Evolutionary conservation across 83 land plant genomes (phyloP).

Genomic region (Picea mariana): DNA sequence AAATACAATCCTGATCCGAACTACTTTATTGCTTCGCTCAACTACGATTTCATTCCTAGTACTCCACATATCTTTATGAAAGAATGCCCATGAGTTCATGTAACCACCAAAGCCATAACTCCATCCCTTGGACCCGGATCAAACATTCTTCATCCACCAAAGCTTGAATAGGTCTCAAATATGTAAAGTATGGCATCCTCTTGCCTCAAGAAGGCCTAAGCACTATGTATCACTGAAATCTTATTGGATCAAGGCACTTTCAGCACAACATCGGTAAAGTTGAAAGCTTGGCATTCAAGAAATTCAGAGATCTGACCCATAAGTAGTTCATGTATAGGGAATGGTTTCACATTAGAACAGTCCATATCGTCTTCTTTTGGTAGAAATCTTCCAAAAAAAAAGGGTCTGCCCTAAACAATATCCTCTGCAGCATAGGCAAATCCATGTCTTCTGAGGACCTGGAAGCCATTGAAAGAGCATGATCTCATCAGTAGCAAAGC

Average conservation of each 20-base stretch:
- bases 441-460: constrained; percentile 13
- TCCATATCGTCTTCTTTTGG: constrained; percentile 7
- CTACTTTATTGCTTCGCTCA: no score
- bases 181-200: neutral
- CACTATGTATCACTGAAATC: neutral
- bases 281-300: neutral
- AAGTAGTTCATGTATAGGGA: neutral
- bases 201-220: constrained; percentile 4
- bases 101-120: neutral
- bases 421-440: constrained; percentile 9
- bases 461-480: constrained; percentile 14
- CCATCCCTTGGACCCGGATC: constrained; percentile 10
- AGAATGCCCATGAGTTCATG: constrained; percentile 13
- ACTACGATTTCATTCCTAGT: no score
- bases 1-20: no score
- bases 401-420: constrained; percentile 8
- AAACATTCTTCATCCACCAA: constrained; percentile 10
- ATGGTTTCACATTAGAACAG: constrained; percentile 5
- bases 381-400: no score
- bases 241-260: neutral
- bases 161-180: constrained; percentile 4
- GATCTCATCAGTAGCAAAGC: constrained; percentile 19
- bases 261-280: constrained; percentile 4
- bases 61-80: constrained; percentile 6
- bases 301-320: constrained; percentile 7